Conservation (phyloP, 108 stramenopile genomes). For the Stephanodiscus triporus region DNA sequence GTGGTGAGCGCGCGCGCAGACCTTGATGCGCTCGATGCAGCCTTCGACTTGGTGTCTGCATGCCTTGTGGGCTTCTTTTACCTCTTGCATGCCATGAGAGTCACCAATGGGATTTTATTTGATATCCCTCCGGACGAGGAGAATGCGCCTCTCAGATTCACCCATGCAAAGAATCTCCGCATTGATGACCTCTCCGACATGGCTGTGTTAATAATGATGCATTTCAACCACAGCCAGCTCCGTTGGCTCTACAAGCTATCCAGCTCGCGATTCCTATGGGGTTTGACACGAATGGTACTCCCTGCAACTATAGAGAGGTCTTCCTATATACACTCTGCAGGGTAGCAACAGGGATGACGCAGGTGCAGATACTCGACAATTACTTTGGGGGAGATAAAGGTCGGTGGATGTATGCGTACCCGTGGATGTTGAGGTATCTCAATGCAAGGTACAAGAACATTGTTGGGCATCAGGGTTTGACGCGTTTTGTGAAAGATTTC, state of each 20-base stretch:
- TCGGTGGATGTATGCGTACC: neutral
- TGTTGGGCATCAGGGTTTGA: constrained; percentile 1
- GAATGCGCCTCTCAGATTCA: no score
- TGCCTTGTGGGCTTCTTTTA: neutral
- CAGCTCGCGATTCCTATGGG: no score
- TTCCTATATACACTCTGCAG: neutral
- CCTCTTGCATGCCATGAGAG: neutral
- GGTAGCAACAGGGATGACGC: neutral
- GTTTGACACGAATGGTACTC: no score
- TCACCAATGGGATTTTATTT: neutral
- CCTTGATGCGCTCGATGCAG: neutral
- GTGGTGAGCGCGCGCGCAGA: neutral
- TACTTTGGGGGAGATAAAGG: neutral
- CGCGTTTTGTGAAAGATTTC: neutral
- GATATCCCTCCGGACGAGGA: no score
- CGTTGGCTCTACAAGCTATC: neutral
- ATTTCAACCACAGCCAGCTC: no score
- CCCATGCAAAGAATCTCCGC: neutral
- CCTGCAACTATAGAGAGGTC: no score
- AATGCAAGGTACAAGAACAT: neutral
- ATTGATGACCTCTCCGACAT: neutral
- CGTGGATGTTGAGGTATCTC: neutral
- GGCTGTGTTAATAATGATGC: no score
- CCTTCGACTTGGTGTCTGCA: neutral
- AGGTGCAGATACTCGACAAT: neutral